Base-by-base conservation (phyloP, 768 basidiomycete species). In the Cantharellus anzutake region DNA sequence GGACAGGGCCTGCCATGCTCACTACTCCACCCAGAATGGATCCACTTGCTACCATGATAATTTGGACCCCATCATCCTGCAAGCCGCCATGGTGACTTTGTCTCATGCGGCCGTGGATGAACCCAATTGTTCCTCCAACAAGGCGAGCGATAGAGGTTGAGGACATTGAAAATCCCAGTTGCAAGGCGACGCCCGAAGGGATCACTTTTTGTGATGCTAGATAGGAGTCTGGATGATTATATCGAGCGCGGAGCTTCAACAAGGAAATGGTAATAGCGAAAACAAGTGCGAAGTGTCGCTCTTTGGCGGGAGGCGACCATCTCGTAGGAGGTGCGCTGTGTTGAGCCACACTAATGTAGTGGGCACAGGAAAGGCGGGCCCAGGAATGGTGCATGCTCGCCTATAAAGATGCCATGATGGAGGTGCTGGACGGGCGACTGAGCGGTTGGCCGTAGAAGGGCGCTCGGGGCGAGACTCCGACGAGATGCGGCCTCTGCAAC, bases 1-100 rank as follows among this genome's bases (percentile, higher is more conserved):
- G 70, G 4, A 82, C 65, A 53, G 97, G 73, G 14, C 85, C 80
- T 38, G 91, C 70, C 52, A 98, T 77, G 67, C 91, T 92, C 50
- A 87, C 74, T 41, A 96, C 94, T 68, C 97, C 94, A 20, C 94
- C 94, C 16, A 98, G 74, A 35, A 98, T 92, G 68, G 97, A 97
- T 2, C 94, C 94, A 69, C 86, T 90, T 3, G 93, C 94, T 44
- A 94, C 75, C 34, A 97, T 80, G 65, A 98, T 84, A 41, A 93
- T 71, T 40, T 78, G 73, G 61, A 91, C 86, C 34, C 52, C 60
- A 29, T 34, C 55, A 29, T 50, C 71, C 16, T 51, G 51, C 41
- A 44, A 2, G 64, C 63, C 4, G 68, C 62, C n/a, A n/a, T n/a
- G n/a, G n/a, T n/a, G n/a, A 7, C 65, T 62, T 3, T 66, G 73